These are phyloP conservation scores for Cytidiella melzeri DNA, from an alignment of 768 basidiomycete species.

Conservation along the genomic window DNA sequence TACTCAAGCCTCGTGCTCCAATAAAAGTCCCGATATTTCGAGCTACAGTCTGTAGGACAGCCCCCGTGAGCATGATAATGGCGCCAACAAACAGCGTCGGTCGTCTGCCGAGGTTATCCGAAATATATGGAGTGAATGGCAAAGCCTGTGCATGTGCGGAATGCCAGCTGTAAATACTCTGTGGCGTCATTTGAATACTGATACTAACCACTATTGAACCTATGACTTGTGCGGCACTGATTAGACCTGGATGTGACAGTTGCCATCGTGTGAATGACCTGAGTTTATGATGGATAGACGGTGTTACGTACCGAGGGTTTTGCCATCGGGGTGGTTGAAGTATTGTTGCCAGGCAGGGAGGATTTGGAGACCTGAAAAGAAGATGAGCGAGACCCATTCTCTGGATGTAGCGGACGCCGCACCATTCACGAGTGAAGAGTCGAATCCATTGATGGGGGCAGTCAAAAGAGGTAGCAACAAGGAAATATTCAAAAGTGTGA, in stretches of 20 bases:
- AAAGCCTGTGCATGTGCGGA: conserved; percentile 35
- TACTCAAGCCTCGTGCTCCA: conserved; percentile 49
- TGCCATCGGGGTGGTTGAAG: conserved; percentile 48
- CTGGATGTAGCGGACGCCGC: no score
- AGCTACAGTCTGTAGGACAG: conserved; percentile 47
- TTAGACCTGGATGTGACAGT: conserved; percentile 43
- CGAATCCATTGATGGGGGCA: conserved; percentile 59
- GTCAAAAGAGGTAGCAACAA: conserved; percentile 61
- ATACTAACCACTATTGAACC: conserved; percentile 21
- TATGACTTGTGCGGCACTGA: conserved; percentile 53
- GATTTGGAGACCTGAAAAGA: conserved; percentile 52
- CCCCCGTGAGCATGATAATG: conserved; percentile 58
- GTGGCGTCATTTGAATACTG: no score
- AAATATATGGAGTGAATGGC: conserved; percentile 54
- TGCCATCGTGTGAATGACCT: conserved; percentile 1
- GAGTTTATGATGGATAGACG: neutral
- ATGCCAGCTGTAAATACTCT: neutral
- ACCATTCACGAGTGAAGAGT: conserved; percentile 62
- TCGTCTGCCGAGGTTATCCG: conserved; percentile 59
- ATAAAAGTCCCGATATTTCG: conserved; percentile 46
- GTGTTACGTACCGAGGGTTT: conserved; percentile 36
- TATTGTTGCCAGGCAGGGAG: conserved; percentile 56
- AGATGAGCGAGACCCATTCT: no score
- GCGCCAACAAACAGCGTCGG: conserved; percentile 55
- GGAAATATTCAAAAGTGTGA: conserved; percentile 51